Evolutionary conservation across 257 asterid species (phyloP).

Genomic region (Solanum bulbocastanum): DNA sequence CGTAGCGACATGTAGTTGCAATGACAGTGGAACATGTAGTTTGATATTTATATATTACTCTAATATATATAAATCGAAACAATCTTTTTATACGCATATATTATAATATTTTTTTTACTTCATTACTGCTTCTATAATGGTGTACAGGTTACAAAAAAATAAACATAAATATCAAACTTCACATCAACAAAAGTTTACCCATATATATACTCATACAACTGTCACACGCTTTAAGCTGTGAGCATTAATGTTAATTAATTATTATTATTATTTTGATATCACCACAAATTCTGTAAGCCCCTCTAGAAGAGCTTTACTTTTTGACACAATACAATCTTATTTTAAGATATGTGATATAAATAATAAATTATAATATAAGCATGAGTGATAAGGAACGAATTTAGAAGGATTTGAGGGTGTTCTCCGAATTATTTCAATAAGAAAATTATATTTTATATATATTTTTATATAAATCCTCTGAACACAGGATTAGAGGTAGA

Average conservation of each 20-base stretch:
- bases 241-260: background rate
- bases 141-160: background rate
- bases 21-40: too few relatives aligned
- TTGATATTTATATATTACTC: too few relatives aligned
- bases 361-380: background rate
- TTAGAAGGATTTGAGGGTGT: background rate
- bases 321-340: background rate
- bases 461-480: background rate
- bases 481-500: background rate
- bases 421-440: background rate
- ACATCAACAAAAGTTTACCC: background rate
- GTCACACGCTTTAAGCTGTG: background rate
- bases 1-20: too few relatives aligned
- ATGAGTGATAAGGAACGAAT: background rate
- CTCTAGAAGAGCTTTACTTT: background rate
- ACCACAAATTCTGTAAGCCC: background rate
- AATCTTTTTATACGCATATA: too few relatives aligned
- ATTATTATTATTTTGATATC: background rate
- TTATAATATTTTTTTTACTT: too few relatives aligned
- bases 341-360: background rate
- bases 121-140: background rate
- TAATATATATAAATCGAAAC: too few relatives aligned
- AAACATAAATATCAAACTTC: background rate
- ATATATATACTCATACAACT: background rate
- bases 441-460: too few relatives aligned